Evolutionary conservation across 345 rosid genomes (phyloP).

Genomic region (Salix suchowensis): DNA sequence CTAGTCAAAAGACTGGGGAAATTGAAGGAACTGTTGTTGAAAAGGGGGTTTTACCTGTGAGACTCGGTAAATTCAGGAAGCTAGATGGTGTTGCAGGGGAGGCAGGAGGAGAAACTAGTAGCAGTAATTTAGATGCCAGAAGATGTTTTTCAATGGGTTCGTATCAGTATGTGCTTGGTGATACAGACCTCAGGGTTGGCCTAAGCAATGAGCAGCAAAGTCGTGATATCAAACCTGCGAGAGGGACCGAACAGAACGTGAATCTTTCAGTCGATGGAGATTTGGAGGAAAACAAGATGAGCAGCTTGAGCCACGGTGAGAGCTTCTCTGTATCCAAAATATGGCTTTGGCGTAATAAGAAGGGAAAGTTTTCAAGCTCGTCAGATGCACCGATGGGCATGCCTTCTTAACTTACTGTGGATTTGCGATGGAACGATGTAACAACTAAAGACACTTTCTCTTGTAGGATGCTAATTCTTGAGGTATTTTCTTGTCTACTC

Average conservation of each 20-base stretch:
- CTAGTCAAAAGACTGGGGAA: constrained; percentile 19
- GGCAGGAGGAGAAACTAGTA: constrained; percentile 26
- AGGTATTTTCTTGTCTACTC: constrained; percentile 6
- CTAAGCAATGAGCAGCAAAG: constrained; percentile 5
- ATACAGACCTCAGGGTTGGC: constrained; percentile 25
- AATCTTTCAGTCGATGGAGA: constrained; percentile 13
- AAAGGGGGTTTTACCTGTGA: constrained; percentile 23
- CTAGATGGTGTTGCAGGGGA: constrained; percentile 13
- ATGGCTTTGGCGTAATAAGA: constrained; percentile 30
- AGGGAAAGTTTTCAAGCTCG: constrained; percentile 20
- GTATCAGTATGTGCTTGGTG: constrained; percentile 25
- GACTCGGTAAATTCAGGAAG: constrained; percentile 33
- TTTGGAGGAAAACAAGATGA: constrained; percentile 19
- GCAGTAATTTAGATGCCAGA: constrained; percentile 31
- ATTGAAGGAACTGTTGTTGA: constrained; percentile 22
- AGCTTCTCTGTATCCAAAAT: constrained; percentile 29
- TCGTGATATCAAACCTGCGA: neutral
- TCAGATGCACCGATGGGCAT: constrained; percentile 17
- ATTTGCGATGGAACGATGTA: constrained; percentile 12
- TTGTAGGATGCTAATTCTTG: neutral
- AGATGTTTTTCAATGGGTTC: constrained; percentile 36
- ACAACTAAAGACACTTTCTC: constrained; percentile 14
- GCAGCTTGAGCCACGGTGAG: constrained; percentile 18
- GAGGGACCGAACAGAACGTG: constrained; percentile 1
- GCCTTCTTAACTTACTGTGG: constrained; percentile 11